Evolutionary conservation across 1,139 yeast genomes (phyloP), one percentile per base, ranked within the genome.

Genomic region (Torulaspora pretoriensis): DNA sequence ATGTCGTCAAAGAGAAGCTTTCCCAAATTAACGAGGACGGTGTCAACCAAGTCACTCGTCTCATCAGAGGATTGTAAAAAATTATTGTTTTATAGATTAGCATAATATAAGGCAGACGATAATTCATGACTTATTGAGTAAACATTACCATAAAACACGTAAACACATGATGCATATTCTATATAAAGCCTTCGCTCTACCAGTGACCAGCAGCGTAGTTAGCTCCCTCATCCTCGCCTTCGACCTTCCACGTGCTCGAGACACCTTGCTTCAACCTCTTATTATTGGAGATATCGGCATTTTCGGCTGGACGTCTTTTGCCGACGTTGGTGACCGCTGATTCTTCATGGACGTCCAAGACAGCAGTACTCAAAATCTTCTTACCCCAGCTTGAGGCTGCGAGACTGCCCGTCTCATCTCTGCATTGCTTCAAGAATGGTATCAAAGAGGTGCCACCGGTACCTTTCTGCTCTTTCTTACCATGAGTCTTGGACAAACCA

Each of bases 391-490:
- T 51, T 25, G 55, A 50, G 6, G 56, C 56, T 5, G 56, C 56
- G 12, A 36, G 45, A 34, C 53, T 51, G 3, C 56, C 56, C 1
- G 96, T 90, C 64, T 90, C 97, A 67, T 90, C 97, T 64, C 97
- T 79, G 54, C 96, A 90, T 65, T 90, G 97, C 64, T 89, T 89
- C 61, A 90, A 75, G 68, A 90, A 90, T 25, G 96, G 96, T 50
- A 90, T 77, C 56, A 90, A 73, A 0, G 95, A 82, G 0, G 97
- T 90, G 34, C 97, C 97, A 12, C 97, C 97, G 1, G 97, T 90
- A 8, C 97, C 97, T 54, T 80, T 77, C 53, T 78, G 80, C 52
- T 77, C 81, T 42, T 73, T 72, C 53, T 70, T 54, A 25, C 61
- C 64, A 31, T 65, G 57, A 40, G 65, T 54, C 50, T 62, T 55